Conservation (phyloP, 345 rosid species). For the Dimocarpus longan region DNA sequence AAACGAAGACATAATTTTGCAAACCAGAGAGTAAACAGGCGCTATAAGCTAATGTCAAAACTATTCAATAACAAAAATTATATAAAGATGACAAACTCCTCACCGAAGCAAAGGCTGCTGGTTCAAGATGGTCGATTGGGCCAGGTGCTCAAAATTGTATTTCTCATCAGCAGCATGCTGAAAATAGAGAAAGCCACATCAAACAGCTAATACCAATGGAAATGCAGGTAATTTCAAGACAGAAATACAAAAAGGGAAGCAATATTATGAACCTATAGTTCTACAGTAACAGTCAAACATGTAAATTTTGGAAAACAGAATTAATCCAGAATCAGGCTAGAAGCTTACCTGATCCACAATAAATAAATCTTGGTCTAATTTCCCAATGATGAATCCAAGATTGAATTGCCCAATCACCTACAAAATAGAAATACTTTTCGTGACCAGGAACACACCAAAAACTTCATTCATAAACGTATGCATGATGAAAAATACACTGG, state of each 20-base stretch:
- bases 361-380: conserved; percentile 85
- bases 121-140: conserved; percentile 83
- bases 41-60: neutral
- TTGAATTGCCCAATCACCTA: conserved; percentile 98
- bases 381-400: conserved; percentile 95
- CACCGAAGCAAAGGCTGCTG: conserved; percentile 95
- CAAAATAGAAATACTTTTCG: conserved; percentile 17
- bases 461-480: conserved; percentile 11
- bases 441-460: neutral
- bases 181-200: conserved; percentile 30
- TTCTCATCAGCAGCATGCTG: conserved; percentile 99
- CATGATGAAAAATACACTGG: conserved; percentile 7
- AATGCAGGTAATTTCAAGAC: conserved; percentile 8
- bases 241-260: conserved; percentile 15
- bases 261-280: neutral
- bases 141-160: conserved; percentile 84
- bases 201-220: conserved; percentile 8
- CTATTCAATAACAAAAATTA: conserved; percentile 11
- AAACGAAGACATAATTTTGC: neutral
- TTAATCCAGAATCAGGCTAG: conserved; percentile 21
- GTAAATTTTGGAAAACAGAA: conserved; percentile 5
- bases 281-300: conserved; percentile 12
- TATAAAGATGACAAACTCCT: conserved; percentile 39
- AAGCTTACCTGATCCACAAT: conserved; percentile 92
- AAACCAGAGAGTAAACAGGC: neutral